Base-by-base conservation (phyloP, 2,329 filamentous ascomycete genomes). In the Ceratocystis cacaofunesta region DNA sequence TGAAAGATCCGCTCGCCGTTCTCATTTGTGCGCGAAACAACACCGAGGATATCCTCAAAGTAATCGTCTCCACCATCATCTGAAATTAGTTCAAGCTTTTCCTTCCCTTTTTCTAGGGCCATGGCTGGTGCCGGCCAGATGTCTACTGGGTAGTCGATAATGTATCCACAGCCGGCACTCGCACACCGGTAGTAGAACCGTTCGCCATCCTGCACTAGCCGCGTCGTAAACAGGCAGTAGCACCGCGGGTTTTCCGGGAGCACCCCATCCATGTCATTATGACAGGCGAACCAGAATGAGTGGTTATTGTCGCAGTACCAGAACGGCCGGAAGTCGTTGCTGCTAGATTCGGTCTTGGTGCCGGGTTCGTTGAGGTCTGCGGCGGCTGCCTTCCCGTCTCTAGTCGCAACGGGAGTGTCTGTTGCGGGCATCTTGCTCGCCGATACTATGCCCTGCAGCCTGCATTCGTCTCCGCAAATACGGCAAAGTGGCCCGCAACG, bases 221-320 rank as follows among this genome's bases (percentile, higher is more conserved):
- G 46, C 41, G 66, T 48, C 19, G 66, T 67, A 30, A 67, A 67
- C 1, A 63, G 46, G 43, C 66, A 67, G 44, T 65, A 67, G 32
- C 62, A 67, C 8, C 66, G 46, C n/a, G 66, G 66, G 55, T 67
- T 67, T 50, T 67, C 66, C 19, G 66, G 60, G n/a, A 67, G 43
- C 43, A 67, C 52, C 28, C 66, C 63, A 32, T 62, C n/a, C 57
- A 65, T 62, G 44, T 67, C 66, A 19, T 67, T 62, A 30, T 57
- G 64, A 2, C 62, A 63, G 7, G 60, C 63, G 7, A 67, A 50
- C 17, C 65, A 50, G 3, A 60, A 43, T 7, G 61, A 32, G 48
- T 66, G 65, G 28, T 46, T 50, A 3, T 64, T 52, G 25, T 58
- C 43, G 32, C 65, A 66, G 28, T 60, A 50, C 65, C 62, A 66